A percentile compares a stretch with the other conserved stretches of the same genome.
Conservation (phyloP, 2,329 filamentous ascomycete species). For the Tolypocladium nubicola region DNA sequence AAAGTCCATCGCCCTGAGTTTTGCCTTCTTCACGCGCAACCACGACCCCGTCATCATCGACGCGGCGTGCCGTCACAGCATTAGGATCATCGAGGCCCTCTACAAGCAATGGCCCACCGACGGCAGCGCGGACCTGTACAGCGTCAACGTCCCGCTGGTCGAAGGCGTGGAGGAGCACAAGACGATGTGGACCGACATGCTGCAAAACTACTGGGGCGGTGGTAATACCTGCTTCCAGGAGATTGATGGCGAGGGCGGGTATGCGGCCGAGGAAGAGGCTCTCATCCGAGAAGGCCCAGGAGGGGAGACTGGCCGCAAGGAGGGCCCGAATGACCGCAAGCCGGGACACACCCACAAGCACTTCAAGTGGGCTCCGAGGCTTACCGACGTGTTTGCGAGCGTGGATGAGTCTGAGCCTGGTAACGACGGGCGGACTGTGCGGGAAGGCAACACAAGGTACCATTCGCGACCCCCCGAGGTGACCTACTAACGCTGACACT, state of each 20-base stretch:
- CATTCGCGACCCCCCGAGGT: conserved; percentile 10
- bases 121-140: conserved; percentile 69
- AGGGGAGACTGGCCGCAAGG: conserved; percentile 29
- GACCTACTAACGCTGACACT: conserved; percentile 1
- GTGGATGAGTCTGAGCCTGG: conserved; percentile 71
- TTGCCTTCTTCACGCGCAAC: conserved; percentile 78
- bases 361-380: conserved; percentile 89
- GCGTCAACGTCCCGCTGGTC: conserved; percentile 79
- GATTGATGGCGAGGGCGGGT: conserved; percentile 53
- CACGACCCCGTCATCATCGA: conserved; percentile 76
- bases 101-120: conserved; percentile 61
- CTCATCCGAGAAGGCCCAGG: conserved; percentile 58
- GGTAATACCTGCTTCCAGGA: conserved; percentile 74
- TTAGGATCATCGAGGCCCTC: conserved; percentile 70
- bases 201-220: conserved; percentile 84
- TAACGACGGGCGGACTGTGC: conserved; percentile 89
- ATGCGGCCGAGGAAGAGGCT: conserved; percentile 61
- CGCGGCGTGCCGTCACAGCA: conserved; percentile 62
- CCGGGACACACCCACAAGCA: conserved; percentile 63
- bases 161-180: conserved; percentile 61
- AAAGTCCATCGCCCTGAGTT: conserved; percentile 72
- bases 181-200: conserved; percentile 72
- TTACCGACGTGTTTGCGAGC: conserved; percentile 77
- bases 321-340: conserved; percentile 6
- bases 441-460: conserved; percentile 77